phyloP scores from a whole-genome alignment of 1,284 basidiomycete species.

The Ustilago shanxiensis region DNA sequence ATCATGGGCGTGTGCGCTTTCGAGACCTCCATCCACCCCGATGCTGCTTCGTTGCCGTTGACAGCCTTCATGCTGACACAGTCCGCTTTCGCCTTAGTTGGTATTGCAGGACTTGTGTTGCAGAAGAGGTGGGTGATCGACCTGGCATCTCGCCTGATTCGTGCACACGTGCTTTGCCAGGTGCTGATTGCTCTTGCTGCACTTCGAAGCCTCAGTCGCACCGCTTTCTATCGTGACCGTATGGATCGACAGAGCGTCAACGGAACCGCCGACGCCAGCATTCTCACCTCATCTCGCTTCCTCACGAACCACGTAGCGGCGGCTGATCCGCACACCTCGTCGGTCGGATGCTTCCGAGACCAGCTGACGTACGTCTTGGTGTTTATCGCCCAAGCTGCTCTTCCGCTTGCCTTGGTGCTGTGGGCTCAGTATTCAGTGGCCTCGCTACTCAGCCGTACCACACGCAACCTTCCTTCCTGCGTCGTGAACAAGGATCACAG shows the following conservation, averaged over 20 bases:
- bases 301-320: background rate
- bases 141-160: conserved; percentile 52
- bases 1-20: conserved; percentile 47
- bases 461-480: conserved; percentile 20
- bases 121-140: conserved; percentile 52
- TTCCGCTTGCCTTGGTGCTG: conserved; percentile 42
- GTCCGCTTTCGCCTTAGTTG: conserved; percentile 44
- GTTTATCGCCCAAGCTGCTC: conserved; percentile 56
- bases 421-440: conserved; percentile 54
- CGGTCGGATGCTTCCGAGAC: conserved; percentile 43
- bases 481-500: background rate
- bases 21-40: conserved; percentile 48
- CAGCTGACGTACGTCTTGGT: conserved; percentile 52
- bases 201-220: conserved; percentile 38
- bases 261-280: conserved; percentile 13
- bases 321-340: conserved; percentile 39
- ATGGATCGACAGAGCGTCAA: conserved; percentile 9
- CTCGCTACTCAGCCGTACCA: conserved; percentile 28
- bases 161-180: conserved; percentile 54
- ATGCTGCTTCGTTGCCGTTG: conserved; percentile 50
- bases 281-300: conserved; percentile 26
- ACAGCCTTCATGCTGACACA: conserved; percentile 55
- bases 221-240: conserved; percentile 37
- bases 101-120: conserved; percentile 36
- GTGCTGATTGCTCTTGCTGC: conserved; percentile 48